Base-by-base conservation (phyloP, 1,139 yeast species). In the Hansenula lynferdii region DNA sequence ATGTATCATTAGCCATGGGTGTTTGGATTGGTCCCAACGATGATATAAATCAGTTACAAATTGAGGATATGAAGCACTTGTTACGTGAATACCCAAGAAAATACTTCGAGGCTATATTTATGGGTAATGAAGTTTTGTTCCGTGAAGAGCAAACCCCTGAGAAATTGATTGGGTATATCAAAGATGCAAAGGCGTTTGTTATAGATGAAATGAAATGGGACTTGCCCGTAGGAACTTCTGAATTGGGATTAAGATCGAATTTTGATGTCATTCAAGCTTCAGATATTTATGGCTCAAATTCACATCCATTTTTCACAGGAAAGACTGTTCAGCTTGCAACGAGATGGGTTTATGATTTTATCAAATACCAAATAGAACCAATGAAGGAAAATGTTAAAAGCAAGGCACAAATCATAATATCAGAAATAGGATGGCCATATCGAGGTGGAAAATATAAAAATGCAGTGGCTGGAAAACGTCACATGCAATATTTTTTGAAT, bases 381-480 rank as follows among this genome's bases (percentile, higher is more conserved):
- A 15, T 51, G 35, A 52, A 42, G 41, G 45, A 47, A 21, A 36
- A 42, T 8, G 47, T 54, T 21, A 39, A 48, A 14, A 34, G 48
- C n/a, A 44, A 42, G 14, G 61, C 63, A 5, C 57, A 55, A 25
- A 54, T 78, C 12, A 63, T 72, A 3, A 67, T 81, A 2, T 68
- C 85, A 0, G 87, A 81, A 51, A 72, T 80, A 17, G 89, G 87
- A 0, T 82, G 89, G 89, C 89, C 89, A 2, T 74, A 70, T 38
- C 64, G 60, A 2, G 89, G 87, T 8, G 87, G 86, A 0, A 43
- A 37, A 1, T 69, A 65, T 42, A 56, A 62, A 34, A 57, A 57
- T 2, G 65, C 87, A 0, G 56, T 60, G 8, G 84, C 86, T 0
- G 72, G 72, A 3, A 44, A 55, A 3, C 43, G 52, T 2, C 69